These are phyloP conservation scores for Macrophomina tecta DNA, from an alignment of 2,329 filamentous ascomycete species.

Conservation along the genomic window DNA sequence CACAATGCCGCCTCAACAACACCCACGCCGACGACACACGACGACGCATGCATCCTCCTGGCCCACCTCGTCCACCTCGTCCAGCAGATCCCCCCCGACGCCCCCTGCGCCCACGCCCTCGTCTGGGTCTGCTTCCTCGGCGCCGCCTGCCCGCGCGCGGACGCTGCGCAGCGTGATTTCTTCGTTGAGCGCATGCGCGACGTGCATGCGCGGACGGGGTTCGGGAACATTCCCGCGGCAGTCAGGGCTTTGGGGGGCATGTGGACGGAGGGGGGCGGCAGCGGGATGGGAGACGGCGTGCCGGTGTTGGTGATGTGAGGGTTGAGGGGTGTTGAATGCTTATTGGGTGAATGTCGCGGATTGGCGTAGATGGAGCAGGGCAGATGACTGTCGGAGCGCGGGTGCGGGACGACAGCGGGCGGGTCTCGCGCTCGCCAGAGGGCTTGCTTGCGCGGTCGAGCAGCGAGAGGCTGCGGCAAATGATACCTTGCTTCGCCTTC, in stretches of 20 bases:
- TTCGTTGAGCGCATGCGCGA: constrained; percentile 32
- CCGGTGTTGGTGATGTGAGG: constrained; percentile 33
- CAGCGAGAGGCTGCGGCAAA: too few species aligned
- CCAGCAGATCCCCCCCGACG: constrained; percentile 28
- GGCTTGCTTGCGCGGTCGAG: too few species aligned
- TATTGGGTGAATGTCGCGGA: too few species aligned
- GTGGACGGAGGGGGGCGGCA: constrained; percentile 30
- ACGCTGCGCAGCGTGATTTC: not conserved
- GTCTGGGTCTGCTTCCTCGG: constrained; percentile 36
- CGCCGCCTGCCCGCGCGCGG: constrained; percentile 28
- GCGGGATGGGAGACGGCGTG: constrained; percentile 30
- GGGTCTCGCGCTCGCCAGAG: too few species aligned
- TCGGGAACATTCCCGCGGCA: constrained; percentile 33
- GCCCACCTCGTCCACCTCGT: constrained; percentile 17
- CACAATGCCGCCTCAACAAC: constrained; percentile 1
- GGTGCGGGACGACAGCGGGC: too few species aligned
- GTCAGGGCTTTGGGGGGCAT: constrained; percentile 31
- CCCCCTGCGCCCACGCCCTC: constrained; percentile 32
- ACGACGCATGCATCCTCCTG: not conserved
- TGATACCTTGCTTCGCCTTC: too few species aligned
- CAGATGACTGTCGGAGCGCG: too few species aligned
- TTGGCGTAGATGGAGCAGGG: too few species aligned
- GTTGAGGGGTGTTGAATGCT: too few species aligned
- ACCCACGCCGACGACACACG: not conserved
- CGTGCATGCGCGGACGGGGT: constrained; percentile 32